Evolutionary conservation across 1,284 basidiomycete species (phyloP).

Genomic region (Melampsora americana): DNA sequence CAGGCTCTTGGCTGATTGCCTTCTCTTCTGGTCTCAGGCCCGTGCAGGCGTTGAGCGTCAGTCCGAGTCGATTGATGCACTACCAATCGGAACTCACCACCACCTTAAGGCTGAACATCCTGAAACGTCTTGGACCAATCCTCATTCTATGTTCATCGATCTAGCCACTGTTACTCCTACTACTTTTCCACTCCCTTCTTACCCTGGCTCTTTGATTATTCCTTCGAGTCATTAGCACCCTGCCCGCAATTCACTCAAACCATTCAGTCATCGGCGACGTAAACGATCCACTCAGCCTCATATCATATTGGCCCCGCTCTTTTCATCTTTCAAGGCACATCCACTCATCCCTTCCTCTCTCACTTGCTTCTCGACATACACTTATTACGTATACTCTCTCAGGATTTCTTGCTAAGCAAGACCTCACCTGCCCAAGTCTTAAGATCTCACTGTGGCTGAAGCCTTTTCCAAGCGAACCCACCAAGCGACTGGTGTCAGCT

Average conservation of each 20-base stretch:
- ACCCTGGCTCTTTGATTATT: neutral
- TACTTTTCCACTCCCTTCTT: neutral
- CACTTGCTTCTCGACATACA: too few species aligned
- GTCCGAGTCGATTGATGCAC: neutral
- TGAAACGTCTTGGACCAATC: neutral
- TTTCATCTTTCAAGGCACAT: neutral
- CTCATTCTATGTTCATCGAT: neutral
- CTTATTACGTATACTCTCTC: neutral
- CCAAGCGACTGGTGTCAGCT: neutral
- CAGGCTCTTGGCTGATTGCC: neutral
- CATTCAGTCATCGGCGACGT: neutral
- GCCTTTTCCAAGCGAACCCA: neutral
- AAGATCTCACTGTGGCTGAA: conserved; percentile 8
- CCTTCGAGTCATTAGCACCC: neutral
- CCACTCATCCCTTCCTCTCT: too few species aligned
- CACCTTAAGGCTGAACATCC: neutral
- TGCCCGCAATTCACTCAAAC: neutral
- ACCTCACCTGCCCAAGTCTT: neutral
- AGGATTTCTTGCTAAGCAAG: neutral
- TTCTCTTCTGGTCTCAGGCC: conserved; percentile 1
- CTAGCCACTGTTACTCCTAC: neutral
- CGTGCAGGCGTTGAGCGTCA: conserved; percentile 1
- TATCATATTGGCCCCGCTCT: neutral
- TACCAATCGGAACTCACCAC: neutral
- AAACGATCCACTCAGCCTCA: neutral